Percentiles rank a stretch among this genome's conserved stretches.
Evolutionary conservation across 2,329 filamentous ascomycete species (phyloP).

Genomic region (Claviceps capensis): DNA sequence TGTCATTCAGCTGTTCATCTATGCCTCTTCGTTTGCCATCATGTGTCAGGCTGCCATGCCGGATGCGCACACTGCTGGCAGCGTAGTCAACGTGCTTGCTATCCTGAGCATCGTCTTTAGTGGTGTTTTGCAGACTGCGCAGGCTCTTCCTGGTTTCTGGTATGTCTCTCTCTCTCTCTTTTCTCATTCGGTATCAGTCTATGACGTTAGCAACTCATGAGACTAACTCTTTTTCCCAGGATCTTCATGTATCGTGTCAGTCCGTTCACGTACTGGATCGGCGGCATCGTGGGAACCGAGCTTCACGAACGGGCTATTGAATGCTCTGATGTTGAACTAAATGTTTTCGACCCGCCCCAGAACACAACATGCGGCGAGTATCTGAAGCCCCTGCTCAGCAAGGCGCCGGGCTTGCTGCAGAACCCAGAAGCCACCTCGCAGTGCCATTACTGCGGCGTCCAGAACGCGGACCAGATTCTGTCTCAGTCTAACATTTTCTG

Average conservation of each 20-base stretch:
- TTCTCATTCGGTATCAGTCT: background rate
- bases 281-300: slow-evolving; percentile 53
- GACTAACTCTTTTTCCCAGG: slow-evolving; percentile 14
- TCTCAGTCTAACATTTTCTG: slow-evolving; percentile 33
- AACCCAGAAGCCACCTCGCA: slow-evolving; percentile 40
- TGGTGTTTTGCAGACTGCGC: slow-evolving; percentile 47
- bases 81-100: slow-evolving; percentile 45
- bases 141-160: slow-evolving; percentile 53
- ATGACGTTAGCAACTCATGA: background rate
- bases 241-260: slow-evolving; percentile 59
- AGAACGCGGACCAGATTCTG: slow-evolving; percentile 47
- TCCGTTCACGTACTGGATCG: slow-evolving; percentile 56
- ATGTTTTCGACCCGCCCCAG: slow-evolving; percentile 48
- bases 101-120: slow-evolving; percentile 48
- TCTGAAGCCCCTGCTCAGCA: slow-evolving; percentile 38
- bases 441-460: slow-evolving; percentile 56
- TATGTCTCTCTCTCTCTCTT: background rate
- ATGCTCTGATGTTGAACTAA: slow-evolving; percentile 43
- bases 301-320: slow-evolving; percentile 39
- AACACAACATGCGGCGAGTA: slow-evolving; percentile 52
- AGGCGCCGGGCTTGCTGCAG: slow-evolving; percentile 43
- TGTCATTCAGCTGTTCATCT: slow-evolving; percentile 53
- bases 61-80: slow-evolving; percentile 53
- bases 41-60: slow-evolving; percentile 60
- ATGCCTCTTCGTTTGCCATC: slow-evolving; percentile 54